Base-by-base conservation (phyloP, 805 yeast species). In the Yarrowia sp. region DNA sequence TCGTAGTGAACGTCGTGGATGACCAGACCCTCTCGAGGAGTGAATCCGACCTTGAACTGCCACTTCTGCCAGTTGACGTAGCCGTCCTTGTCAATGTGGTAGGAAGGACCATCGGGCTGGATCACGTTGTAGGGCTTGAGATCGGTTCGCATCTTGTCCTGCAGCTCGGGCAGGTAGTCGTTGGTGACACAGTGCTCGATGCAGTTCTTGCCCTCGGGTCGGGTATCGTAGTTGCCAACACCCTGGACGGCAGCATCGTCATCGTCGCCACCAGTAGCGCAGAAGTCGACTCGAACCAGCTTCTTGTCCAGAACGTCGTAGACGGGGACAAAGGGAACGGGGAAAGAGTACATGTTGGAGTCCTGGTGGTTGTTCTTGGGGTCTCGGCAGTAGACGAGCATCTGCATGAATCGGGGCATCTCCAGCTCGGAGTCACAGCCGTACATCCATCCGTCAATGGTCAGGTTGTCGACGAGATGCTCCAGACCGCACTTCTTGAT, bases 71-170 rank as follows among this genome's bases (percentile, higher is more conserved):
- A 90, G 70, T 80, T 78, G 72, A 90, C 83, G 76, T 86, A 86
- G 71, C 85, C 80, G 48, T 88, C 89, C 8, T 70, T 66, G 32
- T 72, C 70, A 58, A 86, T 79, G 26, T 82, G 74, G 81, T 88
- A 90, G 2, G 91, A 87, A 12, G 92, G 86, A 71, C 96, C 96
- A 73, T 90, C 94, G 64, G 95, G 94, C 79, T 90, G 95, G 90
- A 80, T 88, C 91, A 89, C 84, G 72, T 87, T 79, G 76, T 89
- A 83, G 50, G 95, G 95, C 78, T 89, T 89, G 72, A 89, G 82
- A 46, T 84, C 88, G 77, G 90, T 83, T 46, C 79, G 71, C 61
- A 78, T 53, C 55, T 41, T 38, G 35, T 69, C 71, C 65, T 71
- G 74, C 42, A 74, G 75, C 64, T 74, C 77, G 26, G 77, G 77